phyloP scores from a whole-genome alignment of 73 alveolate genomes.

The Uronychia setigera region DNA sequence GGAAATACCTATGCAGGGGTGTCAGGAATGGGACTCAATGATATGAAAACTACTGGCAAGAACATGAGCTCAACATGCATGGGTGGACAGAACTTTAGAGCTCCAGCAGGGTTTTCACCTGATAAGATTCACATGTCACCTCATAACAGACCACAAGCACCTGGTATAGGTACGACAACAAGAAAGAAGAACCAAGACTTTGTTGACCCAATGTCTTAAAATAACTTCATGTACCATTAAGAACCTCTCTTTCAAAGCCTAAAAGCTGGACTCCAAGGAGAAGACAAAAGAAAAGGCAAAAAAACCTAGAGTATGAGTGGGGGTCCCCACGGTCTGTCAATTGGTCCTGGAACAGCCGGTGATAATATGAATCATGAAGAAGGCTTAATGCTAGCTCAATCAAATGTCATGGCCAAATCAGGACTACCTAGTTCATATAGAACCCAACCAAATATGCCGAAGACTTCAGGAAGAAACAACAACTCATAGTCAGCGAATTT shows the following conservation, averaged over 20 bases:
- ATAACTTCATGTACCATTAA: background rate
- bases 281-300: too few relatives aligned
- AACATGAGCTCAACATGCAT: too few relatives aligned
- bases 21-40: too few relatives aligned
- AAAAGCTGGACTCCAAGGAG: background rate
- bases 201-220: background rate
- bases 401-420: too few relatives aligned
- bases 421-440: too few relatives aligned
- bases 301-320: too few relatives aligned
- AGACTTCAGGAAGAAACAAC: background rate
- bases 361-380: too few relatives aligned
- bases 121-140: background rate
- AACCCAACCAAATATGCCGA: background rate
- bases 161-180: background rate
- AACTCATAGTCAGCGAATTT: background rate
- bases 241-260: background rate
- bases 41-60: too few relatives aligned
- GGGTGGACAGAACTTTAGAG: background rate
- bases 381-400: too few relatives aligned
- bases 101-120: background rate
- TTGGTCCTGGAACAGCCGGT: too few relatives aligned
- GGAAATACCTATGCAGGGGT: too few relatives aligned
- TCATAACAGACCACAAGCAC: background rate
- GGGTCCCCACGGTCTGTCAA: too few relatives aligned
- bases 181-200: background rate